phyloP scores from a whole-genome alignment of 768 basidiomycete species.

The Boletus pseudo-olivaceus region DNA sequence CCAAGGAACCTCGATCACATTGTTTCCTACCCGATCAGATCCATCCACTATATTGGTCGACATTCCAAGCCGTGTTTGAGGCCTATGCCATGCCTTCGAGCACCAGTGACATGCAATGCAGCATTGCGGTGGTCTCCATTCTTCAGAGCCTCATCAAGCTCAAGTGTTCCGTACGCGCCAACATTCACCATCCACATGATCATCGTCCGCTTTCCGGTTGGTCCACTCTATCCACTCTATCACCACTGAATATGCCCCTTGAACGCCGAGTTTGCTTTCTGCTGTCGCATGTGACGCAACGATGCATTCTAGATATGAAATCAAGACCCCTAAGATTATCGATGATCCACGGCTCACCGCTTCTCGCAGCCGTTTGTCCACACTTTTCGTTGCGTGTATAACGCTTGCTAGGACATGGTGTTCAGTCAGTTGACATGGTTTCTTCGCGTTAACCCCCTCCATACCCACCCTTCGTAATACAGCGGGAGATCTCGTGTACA shows the following conservation, averaged over 20 bases:
- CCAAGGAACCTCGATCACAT: slow-evolving; percentile 1
- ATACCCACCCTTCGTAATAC: slow-evolving; percentile 2
- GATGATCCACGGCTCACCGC: slow-evolving; percentile 7
- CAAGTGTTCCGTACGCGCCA: slow-evolving; percentile 1
- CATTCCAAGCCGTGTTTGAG: not conserved
- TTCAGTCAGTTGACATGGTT: slow-evolving; percentile 3
- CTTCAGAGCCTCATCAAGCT: slow-evolving; percentile 6
- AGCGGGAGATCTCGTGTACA: slow-evolving; percentile 2
- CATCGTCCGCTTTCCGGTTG: not conserved
- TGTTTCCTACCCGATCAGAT: slow-evolving; percentile 16
- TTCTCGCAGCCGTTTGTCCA: slow-evolving; percentile 11
- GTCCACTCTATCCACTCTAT: slow-evolving; percentile 28
- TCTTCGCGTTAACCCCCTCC: slow-evolving; percentile 5
- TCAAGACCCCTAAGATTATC: slow-evolving; percentile 25
- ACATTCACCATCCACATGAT: slow-evolving; percentile 5
- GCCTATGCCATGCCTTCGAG: slow-evolving; percentile 7
- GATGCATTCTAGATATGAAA: slow-evolving; percentile 29
- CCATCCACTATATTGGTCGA: slow-evolving; percentile 2
- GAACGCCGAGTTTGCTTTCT: slow-evolving; percentile 10
- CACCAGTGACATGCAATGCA: slow-evolving; percentile 14
- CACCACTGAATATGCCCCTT: slow-evolving; percentile 14
- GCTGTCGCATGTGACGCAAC: slow-evolving; percentile 13
- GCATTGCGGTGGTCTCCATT: slow-evolving; percentile 9
- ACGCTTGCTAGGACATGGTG: not conserved
- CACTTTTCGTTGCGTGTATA: slow-evolving; percentile 7